Base-by-base conservation (phyloP, 2,329 filamentous ascomycete genomes). In the Helotiales sp. region DNA sequence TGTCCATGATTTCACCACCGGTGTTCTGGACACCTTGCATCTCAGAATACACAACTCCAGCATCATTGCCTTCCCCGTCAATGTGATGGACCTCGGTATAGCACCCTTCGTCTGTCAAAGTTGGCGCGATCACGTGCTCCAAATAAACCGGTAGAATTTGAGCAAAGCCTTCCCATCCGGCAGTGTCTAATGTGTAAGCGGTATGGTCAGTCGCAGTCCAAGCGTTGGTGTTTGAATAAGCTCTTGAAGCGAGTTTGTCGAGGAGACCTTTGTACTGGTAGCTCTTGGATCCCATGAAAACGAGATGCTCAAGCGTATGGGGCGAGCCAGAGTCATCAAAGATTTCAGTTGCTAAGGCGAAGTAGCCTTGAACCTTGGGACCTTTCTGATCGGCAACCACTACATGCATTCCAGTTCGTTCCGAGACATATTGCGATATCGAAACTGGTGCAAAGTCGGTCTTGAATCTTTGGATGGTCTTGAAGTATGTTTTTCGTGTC, bases 181-280 rank as follows among this genome's bases (percentile, higher is more conserved):
- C 95, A 10, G 92, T 95, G 68, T 97, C 91, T 15, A 99, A 81
- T 0, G 92, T 97, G 74, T 99, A 99, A 2, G 93, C 93, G 0
- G 96, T 99, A 71, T 98, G 93, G 67, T 98, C 95, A 12, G 90
- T 95, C 22, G 92, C 92, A 1, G 95, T 99, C 91, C 93, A 99
- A 3, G 95, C 95, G 74, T 99, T 99, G 30, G 95, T 99, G 57
- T 83, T 84, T 1, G 93, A 96, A 73, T 98, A 99, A 1, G 93
- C 91, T 63, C 96, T 85, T 4, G 91, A 96, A 2, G 95, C 91
- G 58, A 99, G 82, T 76, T 96, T 96, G 73, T 98, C 93, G 17
- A 99, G 82, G 38, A 99, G 86, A 1, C 95, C 95, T 74, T 98
- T 98, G 78, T 96, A 98, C 60, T 84, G 88, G 73, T 96, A 98